phyloP scores from a whole-genome alignment of 2,329 filamentous ascomycete genomes.

The Claviceps capensis region DNA sequence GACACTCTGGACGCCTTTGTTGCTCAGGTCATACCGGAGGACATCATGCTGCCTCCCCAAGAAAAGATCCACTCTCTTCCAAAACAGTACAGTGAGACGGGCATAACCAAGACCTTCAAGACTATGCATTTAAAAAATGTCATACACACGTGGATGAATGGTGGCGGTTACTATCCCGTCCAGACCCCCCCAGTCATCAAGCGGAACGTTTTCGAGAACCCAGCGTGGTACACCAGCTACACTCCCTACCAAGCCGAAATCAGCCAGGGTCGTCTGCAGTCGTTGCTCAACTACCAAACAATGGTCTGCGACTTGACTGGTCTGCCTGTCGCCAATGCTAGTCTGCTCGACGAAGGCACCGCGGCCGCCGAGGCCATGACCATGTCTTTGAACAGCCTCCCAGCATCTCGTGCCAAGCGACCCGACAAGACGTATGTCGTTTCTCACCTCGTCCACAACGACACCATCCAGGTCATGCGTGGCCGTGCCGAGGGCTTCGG shows the following conservation, averaged over 20 bases:
- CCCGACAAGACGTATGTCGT: slow-evolving; percentile 72
- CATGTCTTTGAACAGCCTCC: slow-evolving; percentile 65
- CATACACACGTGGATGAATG: slow-evolving; percentile 56
- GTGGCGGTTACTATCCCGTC: slow-evolving; percentile 80
- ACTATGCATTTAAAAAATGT: slow-evolving; percentile 25
- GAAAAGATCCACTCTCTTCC: slow-evolving; percentile 23
- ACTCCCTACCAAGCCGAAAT: slow-evolving; percentile 96
- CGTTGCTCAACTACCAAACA: slow-evolving; percentile 89
- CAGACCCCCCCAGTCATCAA: slow-evolving; percentile 80
- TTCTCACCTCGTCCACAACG: slow-evolving; percentile 67
- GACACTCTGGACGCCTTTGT: slow-evolving; percentile 70
- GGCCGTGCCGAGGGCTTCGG: slow-evolving; percentile 87
- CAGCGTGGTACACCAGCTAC: slow-evolving; percentile 96
- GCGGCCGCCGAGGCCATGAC: slow-evolving; percentile 95
- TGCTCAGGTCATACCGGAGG: slow-evolving; percentile 64
- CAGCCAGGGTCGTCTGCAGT: slow-evolving; percentile 86
- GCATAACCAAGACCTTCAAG: slow-evolving; percentile 16
- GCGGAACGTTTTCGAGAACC: slow-evolving; percentile 82
- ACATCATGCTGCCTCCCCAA: slow-evolving; percentile 42
- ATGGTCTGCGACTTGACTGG: slow-evolving; percentile 79
- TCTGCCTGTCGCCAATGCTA: slow-evolving; percentile 80
- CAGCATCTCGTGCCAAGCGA: slow-evolving; percentile 57
- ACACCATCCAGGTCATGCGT: slow-evolving; percentile 71
- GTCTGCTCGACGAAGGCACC: slow-evolving; percentile 79
- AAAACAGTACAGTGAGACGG: slow-evolving; percentile 36